Conservation (phyloP, 1,284 basidiomycete species). For the Peniophora sp. region DNA sequence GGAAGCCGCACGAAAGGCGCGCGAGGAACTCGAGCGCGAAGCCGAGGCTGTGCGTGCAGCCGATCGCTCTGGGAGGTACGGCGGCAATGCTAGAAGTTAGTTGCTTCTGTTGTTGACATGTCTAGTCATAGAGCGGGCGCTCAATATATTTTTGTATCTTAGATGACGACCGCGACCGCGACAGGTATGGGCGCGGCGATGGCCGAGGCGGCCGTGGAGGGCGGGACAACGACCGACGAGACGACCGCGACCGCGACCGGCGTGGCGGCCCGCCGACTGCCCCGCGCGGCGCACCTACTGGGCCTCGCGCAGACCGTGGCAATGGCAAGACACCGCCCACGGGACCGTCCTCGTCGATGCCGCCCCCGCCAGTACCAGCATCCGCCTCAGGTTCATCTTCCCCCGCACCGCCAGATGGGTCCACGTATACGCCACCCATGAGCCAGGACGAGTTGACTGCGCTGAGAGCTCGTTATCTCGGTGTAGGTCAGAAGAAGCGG, state of each 20-base stretch:
- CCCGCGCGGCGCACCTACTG: conserved; percentile 67
- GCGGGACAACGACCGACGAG: conserved; percentile 36
- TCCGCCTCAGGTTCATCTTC: conserved; percentile 15
- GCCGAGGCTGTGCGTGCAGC: conserved; percentile 57
- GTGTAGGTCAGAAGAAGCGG: conserved; percentile 87
- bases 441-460: conserved; percentile 68
- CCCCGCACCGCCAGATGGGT: conserved; percentile 24
- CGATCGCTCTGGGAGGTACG: conserved; percentile 28
- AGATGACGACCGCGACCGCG: conserved; percentile 55
- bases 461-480: conserved; percentile 84
- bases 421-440: conserved; percentile 61
- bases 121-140: conserved; percentile 4
- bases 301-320: conserved; percentile 68
- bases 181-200: conserved; percentile 17
- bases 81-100: conserved; percentile 36
- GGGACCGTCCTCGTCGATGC: conserved; percentile 29
- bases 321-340: conserved; percentile 30
- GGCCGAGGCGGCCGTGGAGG: conserved; percentile 18
- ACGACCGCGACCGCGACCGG: conserved; percentile 21
- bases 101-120: conserved; percentile 18
- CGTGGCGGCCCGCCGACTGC: conserved; percentile 26
- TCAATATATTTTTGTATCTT: conserved; percentile 11
- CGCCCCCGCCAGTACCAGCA: conserved; percentile 34
- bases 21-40: conserved; percentile 65
- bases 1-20: conserved; percentile 46